phyloP scores from a whole-genome alignment of 495 filamentous ascomycete species.

The Neurospora sp. region DNA sequence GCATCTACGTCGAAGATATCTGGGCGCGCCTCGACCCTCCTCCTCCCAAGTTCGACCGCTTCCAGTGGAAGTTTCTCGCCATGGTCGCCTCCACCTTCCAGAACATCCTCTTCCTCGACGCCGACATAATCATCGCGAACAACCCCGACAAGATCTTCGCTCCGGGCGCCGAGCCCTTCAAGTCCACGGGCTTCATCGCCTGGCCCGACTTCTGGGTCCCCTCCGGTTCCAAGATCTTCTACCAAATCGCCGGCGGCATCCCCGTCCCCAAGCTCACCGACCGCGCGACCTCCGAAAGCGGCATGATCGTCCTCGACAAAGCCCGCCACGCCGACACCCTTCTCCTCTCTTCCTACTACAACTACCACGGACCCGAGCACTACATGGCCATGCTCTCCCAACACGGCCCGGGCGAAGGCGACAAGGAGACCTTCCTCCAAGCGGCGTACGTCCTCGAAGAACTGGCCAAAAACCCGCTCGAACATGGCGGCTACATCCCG shows the following conservation, averaged over 20 bases:
- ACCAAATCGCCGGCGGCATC: conserved; percentile 36
- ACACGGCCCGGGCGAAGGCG: conserved; percentile 47
- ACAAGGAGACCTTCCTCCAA: conserved; percentile 55
- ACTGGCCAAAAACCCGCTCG: conserved; percentile 7
- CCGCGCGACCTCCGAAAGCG: conserved; percentile 40
- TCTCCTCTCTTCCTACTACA: conserved; percentile 53
- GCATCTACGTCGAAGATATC: conserved; percentile 23
- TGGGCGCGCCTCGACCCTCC: neutral
- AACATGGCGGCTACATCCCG: neutral
- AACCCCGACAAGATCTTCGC: conserved; percentile 42
- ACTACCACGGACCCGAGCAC: conserved; percentile 46
- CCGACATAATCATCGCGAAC: conserved; percentile 44
- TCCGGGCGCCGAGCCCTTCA: conserved; percentile 35
- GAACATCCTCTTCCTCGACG: conserved; percentile 52
- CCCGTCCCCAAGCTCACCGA: conserved; percentile 27
- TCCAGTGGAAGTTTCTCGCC: conserved; percentile 52
- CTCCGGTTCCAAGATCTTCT: conserved; percentile 43
- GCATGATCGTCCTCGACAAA: conserved; percentile 48
- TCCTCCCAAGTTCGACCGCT: conserved; percentile 21
- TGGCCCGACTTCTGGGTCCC: conserved; percentile 56
- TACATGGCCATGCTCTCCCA: conserved; percentile 51
- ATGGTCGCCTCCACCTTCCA: conserved; percentile 52
- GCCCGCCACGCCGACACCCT: conserved; percentile 40
- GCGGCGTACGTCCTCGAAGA: conserved; percentile 41
- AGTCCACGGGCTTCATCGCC: conserved; percentile 41